phyloP scores from a whole-genome alignment of 352 stramenopile genomes.

The Lagenidium giganteum region DNA sequence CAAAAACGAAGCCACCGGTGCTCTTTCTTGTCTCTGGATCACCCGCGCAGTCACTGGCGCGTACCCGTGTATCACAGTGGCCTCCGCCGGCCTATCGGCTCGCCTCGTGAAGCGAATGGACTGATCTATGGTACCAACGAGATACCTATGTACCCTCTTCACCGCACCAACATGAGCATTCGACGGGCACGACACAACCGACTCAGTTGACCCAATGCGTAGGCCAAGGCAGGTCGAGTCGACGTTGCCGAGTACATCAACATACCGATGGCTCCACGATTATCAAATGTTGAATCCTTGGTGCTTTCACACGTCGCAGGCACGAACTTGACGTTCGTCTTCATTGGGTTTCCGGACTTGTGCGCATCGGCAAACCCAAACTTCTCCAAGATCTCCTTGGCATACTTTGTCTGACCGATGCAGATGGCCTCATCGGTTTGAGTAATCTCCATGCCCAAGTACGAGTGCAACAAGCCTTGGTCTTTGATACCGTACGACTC shows the following conservation, averaged over 20 bases:
- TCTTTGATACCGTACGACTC: constrained; percentile 20
- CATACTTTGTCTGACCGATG: constrained; percentile 6
- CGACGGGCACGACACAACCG: constrained; percentile 10
- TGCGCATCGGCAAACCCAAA: constrained; percentile 2
- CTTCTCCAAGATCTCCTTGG: constrained; percentile 1
- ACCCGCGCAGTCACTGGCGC: constrained; percentile 3
- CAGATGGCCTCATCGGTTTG: neutral
- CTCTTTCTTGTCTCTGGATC: constrained; percentile 4
- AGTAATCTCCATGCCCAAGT: constrained; percentile 2
- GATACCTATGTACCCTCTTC: constrained; percentile 8
- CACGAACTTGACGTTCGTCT: neutral
- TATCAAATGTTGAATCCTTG: constrained; percentile 10
- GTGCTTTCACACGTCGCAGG: neutral
- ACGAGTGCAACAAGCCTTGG: constrained; percentile 8
- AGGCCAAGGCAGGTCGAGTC: constrained; percentile 19
- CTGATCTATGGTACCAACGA: constrained; percentile 1
- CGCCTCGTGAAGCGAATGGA: neutral
- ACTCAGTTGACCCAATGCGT: constrained; percentile 19
- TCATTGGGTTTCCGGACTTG: constrained; percentile 1
- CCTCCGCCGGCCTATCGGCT: neutral
- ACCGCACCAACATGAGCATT: constrained; percentile 5
- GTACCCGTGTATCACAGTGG: neutral
- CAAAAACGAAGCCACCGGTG: constrained; percentile 4
- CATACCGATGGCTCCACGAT: constrained; percentile 11
- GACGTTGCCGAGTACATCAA: constrained; percentile 25